A percentile compares a stretch with the other conserved stretches of the same genome.
These are phyloP conservation scores for Pythium brachiatum DNA, from an alignment of 352 stramenopile genomes.

Conservation along the genomic window DNA sequence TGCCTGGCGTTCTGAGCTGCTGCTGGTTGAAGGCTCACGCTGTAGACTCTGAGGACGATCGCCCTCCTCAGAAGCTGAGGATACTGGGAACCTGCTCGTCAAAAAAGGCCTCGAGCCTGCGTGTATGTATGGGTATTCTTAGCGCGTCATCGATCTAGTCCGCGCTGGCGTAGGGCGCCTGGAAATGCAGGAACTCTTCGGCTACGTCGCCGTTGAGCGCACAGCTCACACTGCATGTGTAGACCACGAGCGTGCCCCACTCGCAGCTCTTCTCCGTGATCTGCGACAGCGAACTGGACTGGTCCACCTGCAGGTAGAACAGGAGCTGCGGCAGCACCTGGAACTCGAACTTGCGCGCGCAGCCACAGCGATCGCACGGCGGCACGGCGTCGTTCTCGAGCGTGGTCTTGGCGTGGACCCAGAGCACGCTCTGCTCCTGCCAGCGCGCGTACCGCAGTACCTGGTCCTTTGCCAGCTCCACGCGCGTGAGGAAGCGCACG, in stretches of 20 bases:
- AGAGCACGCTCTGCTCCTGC: constrained; percentile 82
- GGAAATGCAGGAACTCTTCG: constrained; percentile 78
- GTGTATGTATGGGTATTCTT: constrained; percentile 11
- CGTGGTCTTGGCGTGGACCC: constrained; percentile 75
- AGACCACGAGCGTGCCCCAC: constrained; percentile 91
- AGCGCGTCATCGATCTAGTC: constrained; percentile 14
- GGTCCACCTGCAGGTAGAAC: constrained; percentile 87
- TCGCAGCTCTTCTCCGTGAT: constrained; percentile 73
- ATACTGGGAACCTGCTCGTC: background rate
- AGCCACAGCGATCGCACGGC: constrained; percentile 78
- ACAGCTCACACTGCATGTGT: constrained; percentile 92
- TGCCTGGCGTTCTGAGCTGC: background rate
- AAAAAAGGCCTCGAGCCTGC: background rate
- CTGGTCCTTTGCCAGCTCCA: constrained; percentile 82
- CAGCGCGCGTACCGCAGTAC: constrained; percentile 90
- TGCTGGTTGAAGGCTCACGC: no score
- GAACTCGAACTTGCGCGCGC: constrained; percentile 90
- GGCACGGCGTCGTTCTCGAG: constrained; percentile 43
- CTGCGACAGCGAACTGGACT: constrained; percentile 48
- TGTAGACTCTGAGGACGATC: background rate
- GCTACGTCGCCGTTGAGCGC: constrained; percentile 41
- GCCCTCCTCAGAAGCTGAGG: constrained; percentile 12
- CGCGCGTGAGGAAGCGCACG: constrained; percentile 75
- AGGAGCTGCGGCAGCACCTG: constrained; percentile 94
- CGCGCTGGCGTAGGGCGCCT: constrained; percentile 58